Evolutionary conservation across 257 asterid genomes (phyloP), one percentile per base, ranked within the genome.

Genomic region (Mitragyna speciosa): DNA sequence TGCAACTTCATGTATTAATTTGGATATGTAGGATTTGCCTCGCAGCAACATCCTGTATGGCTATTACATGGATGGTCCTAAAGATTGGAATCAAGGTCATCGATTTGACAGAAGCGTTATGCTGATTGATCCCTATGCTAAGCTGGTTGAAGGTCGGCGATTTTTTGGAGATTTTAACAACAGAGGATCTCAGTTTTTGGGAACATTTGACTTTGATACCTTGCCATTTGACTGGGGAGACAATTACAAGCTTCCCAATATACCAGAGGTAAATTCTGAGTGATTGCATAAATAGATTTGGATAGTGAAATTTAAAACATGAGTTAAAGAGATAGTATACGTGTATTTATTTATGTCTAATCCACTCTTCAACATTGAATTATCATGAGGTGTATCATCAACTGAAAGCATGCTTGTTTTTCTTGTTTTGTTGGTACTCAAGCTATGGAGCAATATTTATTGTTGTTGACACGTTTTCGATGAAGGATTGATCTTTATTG

Each of bases 161-260:
- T 48, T 83, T 52, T 95, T 93, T 87, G 99, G 97, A 81, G 99
- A 95, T 89, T 86, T 83, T 85, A 88, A 82, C 85, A 64, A 86
- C 84, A 93, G 85, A 88, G 87, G 85, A 85, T 87, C 92, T 48
- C 86, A 82, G 31, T 94, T 84, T 88, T 85, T 88, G 68, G 98
- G 97, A 79, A 91, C 95, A 41, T 95, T 87, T 80, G 97, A 95
- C 86, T 86, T 95, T 74, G 91, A 90, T 83, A 75, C 91, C 89
- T 81, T 82, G 85, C 92, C 97, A 75, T 95, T 95, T 75, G 90
- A 93, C 83, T 95, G 99, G 99, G 98, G 99, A 75, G 91, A 89
- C 76, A 83, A 86, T 82, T 95, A 95, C 87, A 87, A 88, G 87
- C 89, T 88, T 86, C 99, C 99, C 81, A 87, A 90, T 82, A 89